Base-by-base conservation (phyloP, 169 alveolate species). In the Babesia ovis region DNA sequence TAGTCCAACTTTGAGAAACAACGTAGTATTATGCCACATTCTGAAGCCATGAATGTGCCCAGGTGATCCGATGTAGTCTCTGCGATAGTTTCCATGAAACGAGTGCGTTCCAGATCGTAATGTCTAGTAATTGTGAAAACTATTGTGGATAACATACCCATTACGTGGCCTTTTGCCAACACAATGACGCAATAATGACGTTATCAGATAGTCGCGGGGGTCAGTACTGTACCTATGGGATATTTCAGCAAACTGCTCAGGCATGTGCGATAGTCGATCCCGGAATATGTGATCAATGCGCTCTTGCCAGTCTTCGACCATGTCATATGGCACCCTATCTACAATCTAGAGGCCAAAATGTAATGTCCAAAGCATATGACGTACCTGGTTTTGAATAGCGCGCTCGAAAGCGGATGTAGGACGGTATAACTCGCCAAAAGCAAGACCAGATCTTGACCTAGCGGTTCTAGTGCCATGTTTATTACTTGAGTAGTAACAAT, bases 281-380 rank as follows among this genome's bases (percentile, higher is more conserved):
- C 59, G 61, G 25, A 67, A 29, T 12, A 48, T 60, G 39, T 16
- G 59, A 8, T 77, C 86, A 43, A 42, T 68, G 41, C 86, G 59
- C 45, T 80, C 88, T 4, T 66, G 27, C 88, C 88, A 80, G 32
- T 34, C 68, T 4, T 80, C 88, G 3, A 58, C 69, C 84, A 80
- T 72, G 48, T 80, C 88, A 32, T 32, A 80, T 1, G 88, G 88
- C 41, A 80, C 70, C 46, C 43, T 69, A 4, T 80, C 59, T 6
- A 53, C 66, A 2, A 80, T 61, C 84, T 80, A 61, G 6, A 20
- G 37, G 60, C 43, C n/a, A n/a, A n/a, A 20, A 11, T 27, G 23
- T 41, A 27, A 8, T 18, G 43, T 2, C 1, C 3, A 0, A 2
- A 18, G 29, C 11, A 42, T 12, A 35, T 1, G 31, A 5, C 35